Evolutionary conservation across 1,139 yeast genomes (phyloP), one percentile per base, ranked within the genome.

Genomic region (Suhomyces choctaworum): DNA sequence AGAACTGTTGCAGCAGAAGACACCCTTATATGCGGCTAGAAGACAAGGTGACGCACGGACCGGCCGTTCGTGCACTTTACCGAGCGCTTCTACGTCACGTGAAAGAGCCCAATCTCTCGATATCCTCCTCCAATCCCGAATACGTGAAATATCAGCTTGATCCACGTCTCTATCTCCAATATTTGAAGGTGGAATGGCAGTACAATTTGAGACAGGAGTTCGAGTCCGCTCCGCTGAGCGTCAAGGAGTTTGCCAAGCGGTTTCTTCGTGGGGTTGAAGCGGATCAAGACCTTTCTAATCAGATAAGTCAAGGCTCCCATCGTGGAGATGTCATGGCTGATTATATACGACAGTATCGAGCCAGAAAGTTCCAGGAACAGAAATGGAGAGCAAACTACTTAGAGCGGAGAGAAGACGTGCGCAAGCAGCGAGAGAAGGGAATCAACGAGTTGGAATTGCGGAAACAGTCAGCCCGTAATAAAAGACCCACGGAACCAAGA

Each of bases 161-260:
- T 28, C 47, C 46, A 10, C 11, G 22, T 11, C 29, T 25, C 17
- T 51, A 49, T 31, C 14, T 27, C 10, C 12, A 21, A 15, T 38
- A 40, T 29, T 21, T 52, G 7, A 32, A 36, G 16, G 32, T 32
- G 24, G 67, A 62, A 39, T 24, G 59, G 15, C 37, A 28, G 21
- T 45, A 50, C 36, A 30, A 37, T n/a, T 29, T 56, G 10, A 42
- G 42, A 24, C 46, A 46, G 12, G 54, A 50, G 31, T 57, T 60
- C 31, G 37, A 44, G 11, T 28, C 12, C 3, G 14, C 10, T 4
- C 16, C 29, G 22, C 22, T 15, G 5, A 19, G 23, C 10, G 14
- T 12, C 14, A 12, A 22, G 13, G 11, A 16, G 9, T 14, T 31
- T n/a, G 35, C 31, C 4, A 22, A 17, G 12, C 24, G 38, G 12